Evolutionary conservation across 257 asterid genomes (phyloP), one percentile per base, ranked within the genome.

Genomic region (Plectranthus barbatus): DNA sequence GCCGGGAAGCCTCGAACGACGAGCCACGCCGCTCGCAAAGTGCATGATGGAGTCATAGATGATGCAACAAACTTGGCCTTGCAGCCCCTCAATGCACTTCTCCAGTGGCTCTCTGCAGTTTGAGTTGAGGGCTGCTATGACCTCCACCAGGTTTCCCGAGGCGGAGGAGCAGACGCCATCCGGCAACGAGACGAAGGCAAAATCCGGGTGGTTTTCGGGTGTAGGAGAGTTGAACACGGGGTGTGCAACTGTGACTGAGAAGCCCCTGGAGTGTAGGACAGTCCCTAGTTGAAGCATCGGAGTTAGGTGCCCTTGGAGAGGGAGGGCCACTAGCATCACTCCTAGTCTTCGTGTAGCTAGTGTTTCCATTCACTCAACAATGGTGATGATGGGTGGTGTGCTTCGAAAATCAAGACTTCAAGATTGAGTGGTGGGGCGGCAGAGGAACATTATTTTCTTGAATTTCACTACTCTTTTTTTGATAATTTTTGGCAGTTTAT

Each of bases 251-350:
- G 37, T 50, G 24, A 86, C 56, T 0, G 83, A 76, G 70, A 84
- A 80, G 33, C 95, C 95, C 54, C 18, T 72, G 0, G 87, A 67
- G 39, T 76, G 74, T 19, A 80, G 81, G 39, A 74, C 24, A 2
- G 46, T 17, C 7, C 75, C 82, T 17, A 77, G 75, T 19, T 77
- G 85, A 61, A 79, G 80, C 83, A 80, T 83, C 0, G 85, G 85
- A 9, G 83, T 82, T n/a, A 72, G 40, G 72, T 77, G 88, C 6
- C 88, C 88, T 26, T 75, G 82, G 60, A 1, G 85, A 85, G 88
- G 88, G 20, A 31, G 60, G 3, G 83, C 85, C 13, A 79, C 77
- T 4, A 52, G 33, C 53, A 64, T 20, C 9, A 64, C 1, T 51
- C 6, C 6, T 11, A 0, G 5, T 14, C 39, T 39, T 40, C 9